These are phyloP conservation scores for Rubroboletus pulcherrimus DNA, from an alignment of 768 basidiomycete genomes.

Conservation along the genomic window DNA sequence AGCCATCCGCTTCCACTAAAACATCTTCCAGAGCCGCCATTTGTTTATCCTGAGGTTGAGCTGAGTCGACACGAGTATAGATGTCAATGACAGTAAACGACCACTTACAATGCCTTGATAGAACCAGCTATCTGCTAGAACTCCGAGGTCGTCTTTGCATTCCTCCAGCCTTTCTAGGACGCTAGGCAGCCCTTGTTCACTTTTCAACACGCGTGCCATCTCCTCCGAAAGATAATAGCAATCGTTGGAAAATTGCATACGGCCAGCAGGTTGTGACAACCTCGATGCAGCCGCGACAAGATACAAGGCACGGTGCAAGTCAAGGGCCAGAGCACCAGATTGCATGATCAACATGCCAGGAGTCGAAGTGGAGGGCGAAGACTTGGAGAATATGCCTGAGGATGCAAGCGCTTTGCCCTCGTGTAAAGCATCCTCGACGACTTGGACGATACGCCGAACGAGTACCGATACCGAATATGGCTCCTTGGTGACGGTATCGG, in stretches of 20 bases:
- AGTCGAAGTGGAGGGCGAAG: slow-evolving; percentile 27
- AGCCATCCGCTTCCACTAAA: slow-evolving; percentile 56
- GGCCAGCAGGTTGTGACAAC: slow-evolving; percentile 47
- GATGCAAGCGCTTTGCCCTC: slow-evolving; percentile 65
- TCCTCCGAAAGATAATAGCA: slow-evolving; percentile 63
- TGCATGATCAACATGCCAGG: slow-evolving; percentile 58
- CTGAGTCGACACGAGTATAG: neutral
- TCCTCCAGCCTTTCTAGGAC: slow-evolving; percentile 51
- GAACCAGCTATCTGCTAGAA: slow-evolving; percentile 66
- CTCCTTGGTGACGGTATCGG: slow-evolving; percentile 37
- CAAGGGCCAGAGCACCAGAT: slow-evolving; percentile 62
- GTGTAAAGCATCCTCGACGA: slow-evolving; percentile 57
- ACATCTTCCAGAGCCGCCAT: slow-evolving; percentile 35
- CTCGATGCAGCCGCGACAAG: slow-evolving; percentile 55
- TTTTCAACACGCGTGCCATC: slow-evolving; percentile 27
- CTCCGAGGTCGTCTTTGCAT: slow-evolving; percentile 45
- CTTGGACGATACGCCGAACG: slow-evolving; percentile 48
- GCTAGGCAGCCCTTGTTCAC: slow-evolving; percentile 27
- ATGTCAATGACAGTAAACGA: neutral
- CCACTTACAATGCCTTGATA: slow-evolving; percentile 63
- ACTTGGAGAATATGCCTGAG: slow-evolving; percentile 48
- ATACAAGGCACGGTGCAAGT: slow-evolving; percentile 76
- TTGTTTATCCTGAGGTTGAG: slow-evolving; percentile 22
- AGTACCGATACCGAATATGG: slow-evolving; percentile 57
- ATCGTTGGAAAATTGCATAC: slow-evolving; percentile 81